Evolutionary conservation across 805 yeast species (phyloP), one percentile per base, ranked within the genome.

Genomic region (Pichia rugopelliculosa): DNA sequence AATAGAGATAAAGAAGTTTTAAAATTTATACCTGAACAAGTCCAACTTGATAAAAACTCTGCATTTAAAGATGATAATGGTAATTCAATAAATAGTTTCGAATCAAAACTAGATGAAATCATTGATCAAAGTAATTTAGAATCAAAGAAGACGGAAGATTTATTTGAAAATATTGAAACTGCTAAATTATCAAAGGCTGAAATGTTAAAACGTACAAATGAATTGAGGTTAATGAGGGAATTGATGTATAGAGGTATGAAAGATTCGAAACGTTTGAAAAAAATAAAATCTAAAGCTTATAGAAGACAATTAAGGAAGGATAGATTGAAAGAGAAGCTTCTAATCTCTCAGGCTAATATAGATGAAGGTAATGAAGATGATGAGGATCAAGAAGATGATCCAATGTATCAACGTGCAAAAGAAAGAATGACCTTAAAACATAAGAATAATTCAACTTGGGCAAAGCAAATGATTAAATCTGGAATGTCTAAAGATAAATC

Each of bases 201-300:
- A 44, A 68, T 91, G 69, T 69, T 71, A 47, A 79, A 81, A 61
- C 75, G 95, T 50, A 83, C 93, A 8, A 77, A 79, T 50, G 96
- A 91, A 66, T 73, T 91, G 56, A 77, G 98, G 56, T 68, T 85
- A 59, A 88, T 89, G 96, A 77, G 99, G 54, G 99, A 93, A 62
- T 76, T 91, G 53, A 87, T 91, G 96, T 93, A 89, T 70, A 76
- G 98, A 58, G 97, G 91, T 59, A 97, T 91, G 69, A 78, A 82
- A 60, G 83, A 87, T 59, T 90, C 98, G 10, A 89, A 79, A 66
- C 77, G 99, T 57, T 75, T 93, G 59, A 91, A 91, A 71, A 93
- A 91, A 70, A 93, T 93, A 66, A 93, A 93, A 66, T 88, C 96
- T 36, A 93, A 91, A 67, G 76, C 88, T 1, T 93, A 82, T 67